phyloP scores from a whole-genome alignment of 495 filamentous ascomycete species.

The Umbilicaria muhlenbergii region DNA sequence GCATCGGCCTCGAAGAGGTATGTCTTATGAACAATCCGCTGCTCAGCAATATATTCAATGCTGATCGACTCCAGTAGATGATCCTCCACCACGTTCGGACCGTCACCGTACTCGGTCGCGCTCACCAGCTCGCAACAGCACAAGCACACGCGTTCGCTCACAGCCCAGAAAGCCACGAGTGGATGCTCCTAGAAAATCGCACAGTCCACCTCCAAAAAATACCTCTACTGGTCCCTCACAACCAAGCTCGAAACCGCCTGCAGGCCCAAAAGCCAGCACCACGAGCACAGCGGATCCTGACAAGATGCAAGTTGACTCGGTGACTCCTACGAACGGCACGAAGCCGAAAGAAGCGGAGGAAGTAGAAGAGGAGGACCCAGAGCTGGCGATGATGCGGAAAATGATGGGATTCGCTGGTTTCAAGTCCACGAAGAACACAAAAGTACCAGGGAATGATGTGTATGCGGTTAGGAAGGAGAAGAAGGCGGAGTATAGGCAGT shows the following conservation, averaged over 20 bases:
- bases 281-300: not conserved
- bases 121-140: conserved; percentile 28
- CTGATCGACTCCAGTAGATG: conserved; percentile 6
- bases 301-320: conserved; percentile 2
- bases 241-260: conserved; percentile 16
- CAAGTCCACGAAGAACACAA: conserved; percentile 75
- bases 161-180: conserved; percentile 17
- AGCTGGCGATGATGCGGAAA: conserved; percentile 56
- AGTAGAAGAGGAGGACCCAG: conserved; percentile 45
- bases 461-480: conserved; percentile 83
- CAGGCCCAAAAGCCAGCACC: conserved; percentile 1
- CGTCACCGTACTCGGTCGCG: conserved; percentile 28
- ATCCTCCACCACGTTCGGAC: conserved; percentile 12
- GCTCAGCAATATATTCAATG: not conserved
- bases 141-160: conserved; percentile 21
- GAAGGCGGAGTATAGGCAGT: conserved; percentile 90
- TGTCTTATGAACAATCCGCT: conserved; percentile 15
- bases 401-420: conserved; percentile 85
- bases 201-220: conserved; percentile 20
- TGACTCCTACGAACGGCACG: conserved; percentile 7
- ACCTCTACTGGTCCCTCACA: conserved; percentile 11
- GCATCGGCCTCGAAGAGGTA: conserved; percentile 27
- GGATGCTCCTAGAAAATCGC: conserved; percentile 18
- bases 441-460: conserved; percentile 78
- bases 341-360: conserved; percentile 29